Evolutionary conservation across 176 grass and related monocot species (phyloP), one percentile per base, ranked within the genome.

Genomic region (Oryza coarctata): DNA sequence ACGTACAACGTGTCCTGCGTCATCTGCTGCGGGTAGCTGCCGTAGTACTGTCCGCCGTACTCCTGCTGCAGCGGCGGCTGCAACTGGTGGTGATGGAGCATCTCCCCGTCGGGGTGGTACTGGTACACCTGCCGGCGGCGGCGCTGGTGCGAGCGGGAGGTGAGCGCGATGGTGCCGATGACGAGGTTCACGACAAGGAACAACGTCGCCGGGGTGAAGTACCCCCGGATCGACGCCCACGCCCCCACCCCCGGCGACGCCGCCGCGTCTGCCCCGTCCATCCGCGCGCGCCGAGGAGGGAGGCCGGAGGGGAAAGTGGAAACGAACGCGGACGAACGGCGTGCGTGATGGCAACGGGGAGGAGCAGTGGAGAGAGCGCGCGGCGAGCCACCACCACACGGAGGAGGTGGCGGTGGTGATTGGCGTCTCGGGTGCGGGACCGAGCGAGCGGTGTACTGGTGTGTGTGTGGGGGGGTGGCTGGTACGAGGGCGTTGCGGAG

Each of bases 141-240:
- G 50, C 82, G 87, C 25, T 85, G 70, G 39, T 84, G 70, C 27
- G 28, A 33, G 12, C 79, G 87, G 10, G 93, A 95, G 64, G 87
- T 91, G 81, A 98, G 83, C 25, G 76, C 85, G 93, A 98, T 98
- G 84, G 92, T 98, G 58, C 85, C 93, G 88, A 98, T 93, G 87
- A 98, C 93, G 79, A 98, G 25, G 90, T 98, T 98, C 74, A 98
- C 79, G 50, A 93, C 35, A 57, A 98, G 14, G 86, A 98, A 98
- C 12, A 98, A 87, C 26, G 39, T 85, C 9, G 87, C 79, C 15
- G 96, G 93, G 8, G 90, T 90, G 75, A 95, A 86, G 86, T 83
- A 95, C 0, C 80, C 87, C 5, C 57, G 74, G 7, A 90, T 35
- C 5, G 84, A 75, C 70, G 79, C 72, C 96, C 93, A 93, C 34